phyloP scores from a whole-genome alignment of 1,284 basidiomycete genomes.

The Leccinum angustisporum region DNA sequence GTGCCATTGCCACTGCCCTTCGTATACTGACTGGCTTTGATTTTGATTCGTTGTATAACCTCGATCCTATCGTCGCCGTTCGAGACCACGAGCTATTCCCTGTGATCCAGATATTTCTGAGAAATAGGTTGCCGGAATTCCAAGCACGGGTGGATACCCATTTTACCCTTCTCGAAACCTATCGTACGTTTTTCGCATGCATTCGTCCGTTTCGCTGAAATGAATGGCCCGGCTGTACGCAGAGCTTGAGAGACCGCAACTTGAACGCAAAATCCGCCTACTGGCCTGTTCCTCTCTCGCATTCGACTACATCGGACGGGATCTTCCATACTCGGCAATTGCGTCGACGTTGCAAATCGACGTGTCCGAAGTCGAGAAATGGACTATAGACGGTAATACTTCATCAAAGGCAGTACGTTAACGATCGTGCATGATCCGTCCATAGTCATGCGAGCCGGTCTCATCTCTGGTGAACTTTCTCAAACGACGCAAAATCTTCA shows the following conservation, averaged over 20 bases:
- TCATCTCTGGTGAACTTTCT: slow-evolving; percentile 83
- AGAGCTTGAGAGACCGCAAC: no score
- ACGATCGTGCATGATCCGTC: neutral
- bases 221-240: slow-evolving; percentile 12
- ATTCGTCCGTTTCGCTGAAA: no score
- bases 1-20: slow-evolving; percentile 50
- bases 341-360: slow-evolving; percentile 28
- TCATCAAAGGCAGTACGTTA: neutral
- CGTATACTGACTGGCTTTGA: slow-evolving; percentile 73
- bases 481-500: slow-evolving; percentile 79
- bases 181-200: slow-evolving; percentile 48
- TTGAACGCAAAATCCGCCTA: no score
- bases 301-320: no score
- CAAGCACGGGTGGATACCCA: slow-evolving; percentile 62
- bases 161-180: slow-evolving; percentile 51
- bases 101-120: slow-evolving; percentile 73
- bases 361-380: slow-evolving; percentile 76
- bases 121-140: slow-evolving; percentile 64
- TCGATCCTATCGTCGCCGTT: slow-evolving; percentile 69
- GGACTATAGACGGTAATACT: slow-evolving; percentile 85
- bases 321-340: no score
- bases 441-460: slow-evolving; percentile 80
- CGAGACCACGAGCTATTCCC: slow-evolving; percentile 68
- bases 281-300: no score
- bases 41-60: slow-evolving; percentile 78